Conservation (phyloP, 495 filamentous ascomycete genomes). For the Annulohypoxylon maeteangense region DNA sequence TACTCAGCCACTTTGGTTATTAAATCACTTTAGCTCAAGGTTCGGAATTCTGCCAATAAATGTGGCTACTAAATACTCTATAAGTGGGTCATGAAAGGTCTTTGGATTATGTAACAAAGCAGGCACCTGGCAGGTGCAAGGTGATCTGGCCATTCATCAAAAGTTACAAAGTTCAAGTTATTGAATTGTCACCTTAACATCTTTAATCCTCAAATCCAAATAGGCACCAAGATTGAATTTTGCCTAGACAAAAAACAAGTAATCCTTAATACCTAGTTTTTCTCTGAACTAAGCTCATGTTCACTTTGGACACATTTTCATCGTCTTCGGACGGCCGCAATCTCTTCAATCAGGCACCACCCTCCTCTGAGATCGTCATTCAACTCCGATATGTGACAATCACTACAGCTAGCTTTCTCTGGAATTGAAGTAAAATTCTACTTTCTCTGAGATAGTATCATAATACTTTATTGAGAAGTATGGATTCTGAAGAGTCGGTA, state of each 20-base stretch:
- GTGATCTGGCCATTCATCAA: not conserved
- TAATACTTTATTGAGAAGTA: not conserved
- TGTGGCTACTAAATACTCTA: too few species aligned
- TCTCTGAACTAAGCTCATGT: too few species aligned
- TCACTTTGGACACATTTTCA: not conserved
- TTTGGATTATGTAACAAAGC: not conserved
- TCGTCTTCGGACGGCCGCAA: not conserved
- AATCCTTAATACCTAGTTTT: not conserved
- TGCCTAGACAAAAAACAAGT: not conserved
- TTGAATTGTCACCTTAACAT: too few species aligned
- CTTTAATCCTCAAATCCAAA: not conserved
- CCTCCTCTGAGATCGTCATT: not conserved
- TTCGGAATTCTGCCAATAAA: too few species aligned
- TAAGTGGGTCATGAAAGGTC: not conserved
- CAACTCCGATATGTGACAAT: constrained; percentile 15
- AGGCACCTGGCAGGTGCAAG: not conserved
- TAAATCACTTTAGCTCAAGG: too few species aligned
- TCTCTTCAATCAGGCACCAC: not conserved
- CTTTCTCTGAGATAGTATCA: not conserved
- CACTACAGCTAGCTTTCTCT: not conserved
- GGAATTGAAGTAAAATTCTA: not conserved
- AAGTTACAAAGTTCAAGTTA: too few species aligned
- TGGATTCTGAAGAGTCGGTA: constrained; percentile 18
- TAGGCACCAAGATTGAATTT: not conserved
- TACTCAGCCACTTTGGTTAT: not conserved